Evolutionary conservation across 192 early-diverging fungal species (phyloP).

Genomic region (Podila epigama): DNA sequence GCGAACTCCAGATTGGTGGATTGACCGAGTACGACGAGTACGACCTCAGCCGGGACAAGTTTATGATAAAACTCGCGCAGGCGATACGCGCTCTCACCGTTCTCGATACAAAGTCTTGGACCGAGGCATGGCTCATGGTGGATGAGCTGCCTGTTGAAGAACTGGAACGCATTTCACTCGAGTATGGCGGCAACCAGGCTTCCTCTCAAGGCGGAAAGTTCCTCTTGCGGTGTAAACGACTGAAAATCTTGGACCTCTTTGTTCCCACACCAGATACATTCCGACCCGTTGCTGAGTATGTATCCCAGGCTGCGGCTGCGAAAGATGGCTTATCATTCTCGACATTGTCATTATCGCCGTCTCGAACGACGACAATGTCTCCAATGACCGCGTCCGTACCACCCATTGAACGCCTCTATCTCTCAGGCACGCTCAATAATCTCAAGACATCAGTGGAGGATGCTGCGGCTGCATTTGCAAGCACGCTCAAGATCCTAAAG

Average conservation of each 20-base stretch:
- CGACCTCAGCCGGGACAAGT: background rate
- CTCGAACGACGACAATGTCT: background rate
- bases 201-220: background rate
- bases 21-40: conserved; percentile 9
- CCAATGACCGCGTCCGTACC: background rate
- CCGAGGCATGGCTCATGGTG: conserved; percentile 27
- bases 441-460: conserved; percentile 25
- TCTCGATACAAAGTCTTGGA: conserved; percentile 34
- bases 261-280: conserved; percentile 22
- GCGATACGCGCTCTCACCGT: conserved; percentile 8
- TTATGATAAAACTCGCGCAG: conserved; percentile 17
- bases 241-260: conserved; percentile 29
- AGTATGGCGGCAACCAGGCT: conserved; percentile 24
- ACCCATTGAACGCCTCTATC: conserved; percentile 30
- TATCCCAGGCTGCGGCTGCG: background rate
- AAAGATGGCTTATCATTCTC: background rate
- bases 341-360: background rate
- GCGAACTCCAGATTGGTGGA: conserved; percentile 35
- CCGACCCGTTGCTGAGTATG: background rate
- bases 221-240: conserved; percentile 8
- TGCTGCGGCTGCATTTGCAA: conserved; percentile 11
- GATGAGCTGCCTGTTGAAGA: conserved; percentile 18
- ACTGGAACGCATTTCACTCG: conserved; percentile 22
- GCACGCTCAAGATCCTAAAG: conserved; percentile 24
- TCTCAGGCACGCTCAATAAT: conserved; percentile 13